Evolutionary conservation across 2,329 filamentous ascomycete genomes (phyloP).

Genomic region (Herpotrichia juniperi): DNA sequence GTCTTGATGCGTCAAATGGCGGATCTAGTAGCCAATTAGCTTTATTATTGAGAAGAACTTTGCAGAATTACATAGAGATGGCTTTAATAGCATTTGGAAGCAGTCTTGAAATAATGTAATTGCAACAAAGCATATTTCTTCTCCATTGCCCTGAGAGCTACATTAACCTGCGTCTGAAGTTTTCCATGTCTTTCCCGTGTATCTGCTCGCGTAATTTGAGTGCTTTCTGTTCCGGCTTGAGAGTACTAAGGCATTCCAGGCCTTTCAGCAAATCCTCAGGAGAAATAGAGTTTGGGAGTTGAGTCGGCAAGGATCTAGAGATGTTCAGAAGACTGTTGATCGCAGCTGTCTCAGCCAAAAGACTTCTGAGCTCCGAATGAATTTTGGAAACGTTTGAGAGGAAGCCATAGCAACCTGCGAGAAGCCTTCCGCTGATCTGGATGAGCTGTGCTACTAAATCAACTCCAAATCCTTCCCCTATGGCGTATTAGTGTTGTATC

Average conservation of each 20-base stretch:
- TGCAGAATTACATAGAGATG: slow-evolving; percentile 2
- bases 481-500: too few relatives aligned
- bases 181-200: slow-evolving; percentile 9
- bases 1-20: slow-evolving; percentile 7
- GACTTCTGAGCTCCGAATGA: slow-evolving; percentile 14
- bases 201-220: slow-evolving; percentile 11
- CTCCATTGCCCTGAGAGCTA: slow-evolving; percentile 21
- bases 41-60: background rate
- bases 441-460: slow-evolving; percentile 15
- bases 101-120: slow-evolving; percentile 8
- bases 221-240: slow-evolving; percentile 10
- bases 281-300: background rate
- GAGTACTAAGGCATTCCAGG: slow-evolving; percentile 5
- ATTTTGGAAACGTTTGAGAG: slow-evolving; percentile 12
- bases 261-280: slow-evolving; percentile 4
- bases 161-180: slow-evolving; percentile 7
- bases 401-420: slow-evolving; percentile 17
- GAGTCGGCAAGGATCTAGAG: slow-evolving; percentile 9
- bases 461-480: too few relatives aligned
- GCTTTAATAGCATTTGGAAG: slow-evolving; percentile 13
- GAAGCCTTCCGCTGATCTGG: slow-evolving; percentile 9
- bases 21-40: background rate
- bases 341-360: slow-evolving; percentile 15
- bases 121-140: slow-evolving; percentile 13
- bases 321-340: slow-evolving; percentile 16